A percentile compares a stretch with the other conserved stretches of the same genome.
phyloP scores from a whole-genome alignment of 2,329 filamentous ascomycete genomes.

The Aspergillus pseudoviridinutans region DNA sequence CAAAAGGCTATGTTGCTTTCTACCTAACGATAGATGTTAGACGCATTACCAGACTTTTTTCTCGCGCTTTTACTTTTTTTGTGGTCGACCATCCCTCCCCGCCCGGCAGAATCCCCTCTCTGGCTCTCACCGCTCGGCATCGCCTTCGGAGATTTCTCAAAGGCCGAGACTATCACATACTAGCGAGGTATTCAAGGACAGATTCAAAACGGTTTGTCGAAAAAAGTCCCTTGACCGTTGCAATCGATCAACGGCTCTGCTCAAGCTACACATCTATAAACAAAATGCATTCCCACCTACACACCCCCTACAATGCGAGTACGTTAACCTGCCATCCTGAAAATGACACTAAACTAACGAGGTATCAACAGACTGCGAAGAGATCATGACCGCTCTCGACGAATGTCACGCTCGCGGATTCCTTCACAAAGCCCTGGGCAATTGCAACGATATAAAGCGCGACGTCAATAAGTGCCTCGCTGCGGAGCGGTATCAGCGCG shows the following conservation, averaged over 20 bases:
- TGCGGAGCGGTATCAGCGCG: conserved; percentile 72
- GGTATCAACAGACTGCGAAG: conserved; percentile 72
- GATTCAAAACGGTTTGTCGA: not conserved
- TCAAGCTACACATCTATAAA: conserved; percentile 5
- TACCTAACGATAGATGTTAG: conserved; percentile 8
- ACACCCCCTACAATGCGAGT: conserved; percentile 90
- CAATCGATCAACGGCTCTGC: not conserved
- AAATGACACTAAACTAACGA: conserved; percentile 5
- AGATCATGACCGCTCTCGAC: conserved; percentile 88
- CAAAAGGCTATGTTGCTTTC: not conserved
- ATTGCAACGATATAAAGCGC: conserved; percentile 83
- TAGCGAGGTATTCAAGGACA: too few relatives aligned
- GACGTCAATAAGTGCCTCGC: conserved; percentile 82
- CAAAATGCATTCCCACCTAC: conserved; percentile 94
- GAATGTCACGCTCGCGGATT: conserved; percentile 94
- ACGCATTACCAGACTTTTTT: conserved; percentile 21
- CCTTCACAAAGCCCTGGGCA: conserved; percentile 82
- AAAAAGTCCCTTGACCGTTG: not conserved
- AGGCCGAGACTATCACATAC: not conserved
- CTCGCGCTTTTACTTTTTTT: conserved; percentile 14
- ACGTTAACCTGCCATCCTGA: conserved; percentile 27
- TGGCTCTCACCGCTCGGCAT: conserved; percentile 23
- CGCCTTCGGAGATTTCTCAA: conserved; percentile 11
- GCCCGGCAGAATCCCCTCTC: conserved; percentile 30
- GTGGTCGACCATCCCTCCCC: conserved; percentile 17